A percentile compares a stretch with the other conserved stretches of the same genome.
These are phyloP conservation scores for Chenopodium berlandieri DNA, from an alignment of 148 eudicot genomes.

Conservation along the genomic window DNA sequence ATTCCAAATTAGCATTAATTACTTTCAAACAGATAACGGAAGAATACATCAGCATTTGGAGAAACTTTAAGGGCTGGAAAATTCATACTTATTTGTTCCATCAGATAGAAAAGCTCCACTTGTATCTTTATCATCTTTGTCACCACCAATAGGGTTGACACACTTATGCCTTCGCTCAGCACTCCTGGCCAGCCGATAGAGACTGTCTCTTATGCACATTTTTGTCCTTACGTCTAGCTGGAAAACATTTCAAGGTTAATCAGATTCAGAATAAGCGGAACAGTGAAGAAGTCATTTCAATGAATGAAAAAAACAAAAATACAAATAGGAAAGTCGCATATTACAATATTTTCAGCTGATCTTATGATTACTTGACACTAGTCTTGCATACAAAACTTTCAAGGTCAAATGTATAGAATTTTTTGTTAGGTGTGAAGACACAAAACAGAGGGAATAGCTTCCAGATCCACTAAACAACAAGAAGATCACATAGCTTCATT, in stretches of 20 bases:
- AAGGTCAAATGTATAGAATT: not conserved
- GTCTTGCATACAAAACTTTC: not conserved
- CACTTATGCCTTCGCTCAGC: slow-evolving; percentile 73
- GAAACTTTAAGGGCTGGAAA: not conserved
- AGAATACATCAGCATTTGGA: slow-evolving; percentile 5
- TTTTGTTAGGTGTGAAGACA: not conserved
- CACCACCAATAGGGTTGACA: slow-evolving; percentile 34
- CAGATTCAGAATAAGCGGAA: slow-evolving; percentile 13
- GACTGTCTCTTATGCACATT: slow-evolving; percentile 85
- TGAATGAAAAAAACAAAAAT: not conserved
- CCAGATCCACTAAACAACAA: not conserved
- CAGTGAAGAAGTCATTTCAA: not conserved
- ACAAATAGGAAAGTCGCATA: not conserved
- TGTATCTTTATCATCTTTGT: slow-evolving; percentile 43
- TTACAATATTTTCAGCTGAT: not conserved
- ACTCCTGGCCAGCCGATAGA: slow-evolving; percentile 85
- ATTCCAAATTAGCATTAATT: not conserved
- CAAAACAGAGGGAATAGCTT: not conserved
- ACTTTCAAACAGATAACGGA: not conserved
- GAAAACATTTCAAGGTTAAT: slow-evolving; percentile 30
- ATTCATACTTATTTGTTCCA: slow-evolving; percentile 58
- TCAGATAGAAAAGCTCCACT: slow-evolving; percentile 44
- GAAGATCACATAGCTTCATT: too few species aligned
- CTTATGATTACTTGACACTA: not conserved
- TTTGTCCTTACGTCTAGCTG: slow-evolving; percentile 80